Evolutionary conservation across 768 basidiomycete genomes (phyloP).

Genomic region (Lepiota venenata): DNA sequence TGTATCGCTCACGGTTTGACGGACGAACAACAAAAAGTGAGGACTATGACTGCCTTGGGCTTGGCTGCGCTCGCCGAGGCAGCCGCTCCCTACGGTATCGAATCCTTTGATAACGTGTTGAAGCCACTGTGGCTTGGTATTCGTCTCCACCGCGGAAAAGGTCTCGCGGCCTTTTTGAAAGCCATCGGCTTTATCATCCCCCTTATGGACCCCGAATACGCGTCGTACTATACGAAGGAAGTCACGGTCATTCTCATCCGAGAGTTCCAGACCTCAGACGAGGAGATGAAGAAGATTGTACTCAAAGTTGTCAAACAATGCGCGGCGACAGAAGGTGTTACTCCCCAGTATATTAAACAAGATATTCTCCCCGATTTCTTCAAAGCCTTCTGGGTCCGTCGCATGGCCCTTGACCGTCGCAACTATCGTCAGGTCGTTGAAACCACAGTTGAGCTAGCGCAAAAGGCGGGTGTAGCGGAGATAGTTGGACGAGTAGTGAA

Average conservation of each 20-base stretch:
- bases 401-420: constrained; percentile 95
- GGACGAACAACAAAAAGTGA: constrained; percentile 95
- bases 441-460: constrained; percentile 96
- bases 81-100: constrained; percentile 97
- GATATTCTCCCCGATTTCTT: constrained; percentile 99
- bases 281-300: constrained; percentile 99
- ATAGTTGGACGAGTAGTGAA: constrained; percentile 89
- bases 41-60: constrained; percentile 92
- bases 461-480: constrained; percentile 95
- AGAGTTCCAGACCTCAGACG: constrained; percentile 98
- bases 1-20: constrained; percentile 91
- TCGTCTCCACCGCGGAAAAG: constrained; percentile 92
- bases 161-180: constrained; percentile 92
- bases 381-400: constrained; percentile 97
- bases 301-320: constrained; percentile 99
- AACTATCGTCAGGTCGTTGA: constrained; percentile 98
- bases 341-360: constrained; percentile 91
- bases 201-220: constrained; percentile 99
- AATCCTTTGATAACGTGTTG: constrained; percentile 96
- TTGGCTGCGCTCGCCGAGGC: constrained; percentile 96
- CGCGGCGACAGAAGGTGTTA: constrained; percentile 97
- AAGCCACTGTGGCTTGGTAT: constrained; percentile 95
- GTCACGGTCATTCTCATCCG: constrained; percentile 96
- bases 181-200: constrained; percentile 99
- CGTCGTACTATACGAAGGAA: constrained; percentile 98